Evolutionary conservation across 2,329 filamentous ascomycete species (phyloP).

Genomic region (Aspergillus hiratsukae): DNA sequence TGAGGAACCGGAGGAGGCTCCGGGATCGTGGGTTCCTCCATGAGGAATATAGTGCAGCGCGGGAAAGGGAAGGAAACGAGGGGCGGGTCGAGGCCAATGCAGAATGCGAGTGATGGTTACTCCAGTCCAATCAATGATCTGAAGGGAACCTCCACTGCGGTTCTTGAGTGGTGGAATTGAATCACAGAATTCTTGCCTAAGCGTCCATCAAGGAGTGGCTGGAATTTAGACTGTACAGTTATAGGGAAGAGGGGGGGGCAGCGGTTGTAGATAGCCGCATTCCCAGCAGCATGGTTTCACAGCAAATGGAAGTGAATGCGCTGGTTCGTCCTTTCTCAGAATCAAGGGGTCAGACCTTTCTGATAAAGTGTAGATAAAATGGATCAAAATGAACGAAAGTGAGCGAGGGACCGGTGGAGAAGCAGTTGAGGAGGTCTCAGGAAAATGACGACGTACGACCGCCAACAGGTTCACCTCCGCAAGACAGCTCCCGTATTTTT

Average conservation of each 20-base stretch:
- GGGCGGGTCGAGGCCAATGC: not conserved
- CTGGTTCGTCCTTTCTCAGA: not conserved
- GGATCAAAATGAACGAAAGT: not conserved
- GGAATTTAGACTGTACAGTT: not conserved
- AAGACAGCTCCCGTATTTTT: no score
- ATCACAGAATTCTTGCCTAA: not conserved
- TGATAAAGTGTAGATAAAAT: not conserved
- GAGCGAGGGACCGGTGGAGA: not conserved
- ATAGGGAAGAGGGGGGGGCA: not conserved
- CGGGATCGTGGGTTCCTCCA: slow-evolving; percentile 31
- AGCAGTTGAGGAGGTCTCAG: not conserved
- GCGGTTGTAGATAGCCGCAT: slow-evolving; percentile 3
- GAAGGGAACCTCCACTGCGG: not conserved
- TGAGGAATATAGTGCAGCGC: slow-evolving; percentile 12
- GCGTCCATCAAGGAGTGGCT: not conserved
- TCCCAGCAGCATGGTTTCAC: slow-evolving; percentile 7
- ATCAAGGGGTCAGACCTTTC: not conserved
- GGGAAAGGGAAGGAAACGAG: slow-evolving; percentile 1
- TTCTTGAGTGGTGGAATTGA: not conserved
- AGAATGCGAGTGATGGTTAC: not conserved
- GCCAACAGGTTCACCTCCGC: not conserved
- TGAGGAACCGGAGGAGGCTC: slow-evolving; percentile 25
- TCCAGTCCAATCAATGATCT: not conserved
- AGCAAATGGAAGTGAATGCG: not conserved
- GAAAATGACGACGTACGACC: not conserved